Conservation (phyloP, 306 rosid species). For the Malus sylvestris region DNA sequence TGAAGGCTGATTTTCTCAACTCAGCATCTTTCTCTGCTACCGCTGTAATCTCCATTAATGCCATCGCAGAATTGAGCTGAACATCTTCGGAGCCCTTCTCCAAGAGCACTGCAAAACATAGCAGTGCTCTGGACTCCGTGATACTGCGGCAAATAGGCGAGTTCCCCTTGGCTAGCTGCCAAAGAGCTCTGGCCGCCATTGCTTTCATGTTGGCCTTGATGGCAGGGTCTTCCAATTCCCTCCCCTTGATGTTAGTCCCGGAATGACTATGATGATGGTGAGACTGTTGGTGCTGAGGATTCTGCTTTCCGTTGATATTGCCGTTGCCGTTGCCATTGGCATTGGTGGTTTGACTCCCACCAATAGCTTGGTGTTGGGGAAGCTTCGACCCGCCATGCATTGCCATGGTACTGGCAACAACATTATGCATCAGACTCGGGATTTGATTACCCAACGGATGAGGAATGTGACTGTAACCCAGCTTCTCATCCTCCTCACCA, state of each 20-base stretch:
- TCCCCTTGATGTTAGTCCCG: conserved; percentile 54
- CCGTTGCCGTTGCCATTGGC: conserved; percentile 14
- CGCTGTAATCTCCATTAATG: conserved; percentile 81
- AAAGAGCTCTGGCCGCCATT: conserved; percentile 82
- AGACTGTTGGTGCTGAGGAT: conserved; percentile 29
- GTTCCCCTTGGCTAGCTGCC: conserved; percentile 67
- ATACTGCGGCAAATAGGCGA: conserved; percentile 69
- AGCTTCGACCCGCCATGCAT: conserved; percentile 32
- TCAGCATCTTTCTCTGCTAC: conserved; percentile 86
- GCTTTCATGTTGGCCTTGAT: conserved; percentile 79
- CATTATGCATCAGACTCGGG: conserved; percentile 47
- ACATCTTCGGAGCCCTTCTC: conserved; percentile 74
- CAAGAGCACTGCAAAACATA: conserved; percentile 79
- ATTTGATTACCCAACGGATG: conserved; percentile 55
- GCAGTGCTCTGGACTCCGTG: conserved; percentile 80
- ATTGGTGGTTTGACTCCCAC: conserved; percentile 11
- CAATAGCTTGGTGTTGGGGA: conserved; percentile 20
- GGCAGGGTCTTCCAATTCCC: conserved; percentile 63
- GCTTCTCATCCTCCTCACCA: conserved; percentile 23
- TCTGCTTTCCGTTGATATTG: conserved; percentile 34
- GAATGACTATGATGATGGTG: conserved; percentile 39
- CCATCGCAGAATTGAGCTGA: conserved; percentile 78
- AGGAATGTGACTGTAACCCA: conserved; percentile 14
- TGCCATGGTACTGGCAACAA: conserved; percentile 57
- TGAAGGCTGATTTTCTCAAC: conserved; percentile 78